Evolutionary conservation across 2,329 filamentous ascomycete species (phyloP).

Genomic region (Ceratocystis ficicola): DNA sequence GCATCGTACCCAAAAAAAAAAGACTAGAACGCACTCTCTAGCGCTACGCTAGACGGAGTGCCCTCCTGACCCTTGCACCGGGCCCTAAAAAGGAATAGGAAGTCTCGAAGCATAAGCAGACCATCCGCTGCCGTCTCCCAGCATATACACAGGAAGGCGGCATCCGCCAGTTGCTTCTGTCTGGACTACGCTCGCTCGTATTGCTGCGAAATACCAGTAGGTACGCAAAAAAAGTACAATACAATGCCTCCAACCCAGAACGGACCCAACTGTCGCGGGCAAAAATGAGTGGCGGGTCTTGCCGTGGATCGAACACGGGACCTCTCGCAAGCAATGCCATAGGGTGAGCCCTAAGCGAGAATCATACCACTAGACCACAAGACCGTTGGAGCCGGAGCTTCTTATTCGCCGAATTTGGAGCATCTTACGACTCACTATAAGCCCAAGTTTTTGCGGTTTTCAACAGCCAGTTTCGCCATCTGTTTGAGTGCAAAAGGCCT

Average conservation of each 20-base stretch:
- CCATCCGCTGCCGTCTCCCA: too few species aligned
- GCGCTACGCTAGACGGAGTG: too few species aligned
- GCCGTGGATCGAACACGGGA: slow-evolving; percentile 25
- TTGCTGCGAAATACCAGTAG: background rate
- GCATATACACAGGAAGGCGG: background rate
- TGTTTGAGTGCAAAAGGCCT: background rate
- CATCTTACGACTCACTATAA: background rate
- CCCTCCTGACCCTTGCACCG: too few species aligned
- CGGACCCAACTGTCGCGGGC: background rate
- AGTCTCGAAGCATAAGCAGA: too few species aligned
- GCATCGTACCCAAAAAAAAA: too few species aligned
- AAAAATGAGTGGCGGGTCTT: background rate
- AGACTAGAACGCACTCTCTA: too few species aligned
- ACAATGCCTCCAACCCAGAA: background rate
- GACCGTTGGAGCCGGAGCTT: slow-evolving; percentile 27
- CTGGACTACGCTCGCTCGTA: background rate
- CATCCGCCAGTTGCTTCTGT: background rate
- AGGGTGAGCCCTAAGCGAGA: slow-evolving; percentile 51
- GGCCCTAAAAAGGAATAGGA: too few species aligned
- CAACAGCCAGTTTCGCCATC: background rate
- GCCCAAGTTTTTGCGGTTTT: background rate
- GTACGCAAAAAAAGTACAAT: background rate
- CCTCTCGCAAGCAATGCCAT: slow-evolving; percentile 25
- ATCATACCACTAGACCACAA: slow-evolving; percentile 58
- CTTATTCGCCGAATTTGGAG: background rate